A percentile compares a stretch with the other conserved stretches of the same genome.
Conservation (phyloP, 108 stramenopile species). For the Bacterosira constricta region DNA sequence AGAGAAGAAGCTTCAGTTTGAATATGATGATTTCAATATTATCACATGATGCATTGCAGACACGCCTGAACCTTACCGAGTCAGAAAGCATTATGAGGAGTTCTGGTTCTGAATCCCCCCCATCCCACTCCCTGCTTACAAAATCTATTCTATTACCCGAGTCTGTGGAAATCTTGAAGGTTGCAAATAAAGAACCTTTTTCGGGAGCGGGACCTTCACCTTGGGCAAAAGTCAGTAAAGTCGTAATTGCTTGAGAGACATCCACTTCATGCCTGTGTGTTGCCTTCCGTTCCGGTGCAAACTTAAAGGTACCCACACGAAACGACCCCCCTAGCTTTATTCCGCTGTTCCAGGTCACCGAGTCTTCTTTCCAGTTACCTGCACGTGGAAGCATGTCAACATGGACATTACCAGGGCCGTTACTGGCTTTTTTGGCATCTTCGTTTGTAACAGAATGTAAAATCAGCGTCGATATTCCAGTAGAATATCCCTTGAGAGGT, state of each 20-base stretch:
- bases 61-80: not conserved
- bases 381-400: not conserved
- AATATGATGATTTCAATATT: not conserved
- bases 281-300: not conserved
- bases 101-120: not conserved
- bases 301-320: not conserved
- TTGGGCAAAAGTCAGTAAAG: not conserved
- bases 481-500: not conserved
- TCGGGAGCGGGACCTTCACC: not conserved
- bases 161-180: not conserved
- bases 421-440: not conserved
- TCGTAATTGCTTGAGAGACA: not conserved
- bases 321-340: not conserved
- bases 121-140: not conserved
- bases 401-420: not conserved
- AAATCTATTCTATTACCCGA: not conserved
- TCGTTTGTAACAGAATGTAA: not conserved
- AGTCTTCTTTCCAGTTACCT: not conserved
- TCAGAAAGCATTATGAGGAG: not conserved
- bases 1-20: not conserved
- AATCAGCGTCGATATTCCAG: not conserved
- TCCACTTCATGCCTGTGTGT: constrained; percentile 1
- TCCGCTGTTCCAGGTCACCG: not conserved
- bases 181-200: not conserved
- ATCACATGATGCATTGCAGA: not conserved